Percentiles rank a stretch among this genome's conserved stretches.
phyloP scores from a whole-genome alignment of 1,139 yeast species.

The Yamadazyma conglobata region DNA sequence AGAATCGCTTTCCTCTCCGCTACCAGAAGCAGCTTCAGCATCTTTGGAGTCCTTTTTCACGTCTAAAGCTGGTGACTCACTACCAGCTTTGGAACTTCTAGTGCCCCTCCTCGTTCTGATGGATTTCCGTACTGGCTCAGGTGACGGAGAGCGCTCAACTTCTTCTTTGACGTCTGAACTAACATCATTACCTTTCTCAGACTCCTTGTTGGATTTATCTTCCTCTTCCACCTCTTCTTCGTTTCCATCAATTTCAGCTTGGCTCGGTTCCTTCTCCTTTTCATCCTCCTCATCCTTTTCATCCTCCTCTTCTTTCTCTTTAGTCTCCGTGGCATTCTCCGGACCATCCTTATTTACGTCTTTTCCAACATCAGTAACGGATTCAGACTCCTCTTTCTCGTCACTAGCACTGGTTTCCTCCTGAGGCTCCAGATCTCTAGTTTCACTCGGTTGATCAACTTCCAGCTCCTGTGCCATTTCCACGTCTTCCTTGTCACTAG shows the following conservation, averaged over 20 bases:
- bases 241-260: slow-evolving; percentile 3
- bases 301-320: slow-evolving; percentile 8
- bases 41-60: neutral
- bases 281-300: slow-evolving; percentile 6
- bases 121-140: no score
- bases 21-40: neutral
- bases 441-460: no score
- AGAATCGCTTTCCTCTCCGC: slow-evolving; percentile 4
- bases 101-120: neutral
- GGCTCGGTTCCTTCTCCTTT: slow-evolving; percentile 3
- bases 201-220: slow-evolving; percentile 2
- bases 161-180: no score
- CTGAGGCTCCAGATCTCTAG: slow-evolving; percentile 4
- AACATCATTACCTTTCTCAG: no score
- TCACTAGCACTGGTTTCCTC: neutral
- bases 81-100: neutral
- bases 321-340: neutral
- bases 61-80: slow-evolving; percentile 1
- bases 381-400: slow-evolving; percentile 2
- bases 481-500: slow-evolving; percentile 6
- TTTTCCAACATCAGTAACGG: no score
- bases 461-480: no score
- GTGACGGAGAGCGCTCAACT: no score
- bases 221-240: slow-evolving; percentile 6
- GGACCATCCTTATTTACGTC: neutral